Conservation (phyloP, 2,329 filamentous ascomycete genomes). For the Botrytis aclada region DNA sequence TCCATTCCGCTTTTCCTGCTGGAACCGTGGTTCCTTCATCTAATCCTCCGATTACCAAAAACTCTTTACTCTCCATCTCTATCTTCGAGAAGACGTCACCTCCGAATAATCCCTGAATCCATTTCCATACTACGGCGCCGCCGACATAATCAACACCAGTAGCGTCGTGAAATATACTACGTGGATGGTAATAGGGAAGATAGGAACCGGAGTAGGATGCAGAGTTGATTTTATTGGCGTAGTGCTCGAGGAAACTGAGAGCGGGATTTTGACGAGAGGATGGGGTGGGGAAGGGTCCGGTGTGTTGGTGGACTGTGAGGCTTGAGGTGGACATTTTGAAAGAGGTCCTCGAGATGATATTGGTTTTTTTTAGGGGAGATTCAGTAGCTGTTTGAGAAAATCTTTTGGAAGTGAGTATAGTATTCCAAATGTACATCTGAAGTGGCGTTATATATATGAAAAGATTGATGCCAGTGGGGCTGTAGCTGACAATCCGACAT, state of each 20-base stretch:
- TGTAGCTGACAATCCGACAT: not conserved
- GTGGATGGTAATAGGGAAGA: conserved; percentile 15
- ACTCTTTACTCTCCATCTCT: conserved; percentile 8
- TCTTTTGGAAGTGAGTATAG: not conserved
- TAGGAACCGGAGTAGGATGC: not conserved
- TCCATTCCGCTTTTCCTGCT: not conserved
- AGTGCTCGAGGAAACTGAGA: conserved; percentile 10
- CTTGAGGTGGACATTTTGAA: not conserved
- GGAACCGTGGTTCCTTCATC: not conserved
- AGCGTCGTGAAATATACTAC: conserved; percentile 3
- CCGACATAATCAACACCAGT: conserved; percentile 12
- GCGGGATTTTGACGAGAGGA: not conserved
- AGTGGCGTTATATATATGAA: not conserved
- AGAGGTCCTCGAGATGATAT: conserved; percentile 22
- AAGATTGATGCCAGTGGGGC: not conserved
- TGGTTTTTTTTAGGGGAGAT: conserved; percentile 45
- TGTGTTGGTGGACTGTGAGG: not conserved
- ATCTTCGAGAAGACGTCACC: not conserved
- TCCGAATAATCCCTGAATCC: conserved; percentile 11
- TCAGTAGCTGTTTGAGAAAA: not conserved
- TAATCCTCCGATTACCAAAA: not conserved
- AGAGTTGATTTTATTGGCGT: not conserved
- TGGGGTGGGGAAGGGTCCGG: not conserved
- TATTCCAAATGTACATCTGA: not conserved
- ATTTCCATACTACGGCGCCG: conserved; percentile 11